These are phyloP conservation scores for Nicotiana tabacum DNA, from an alignment of 257 asterid genomes.

Conservation along the genomic window DNA sequence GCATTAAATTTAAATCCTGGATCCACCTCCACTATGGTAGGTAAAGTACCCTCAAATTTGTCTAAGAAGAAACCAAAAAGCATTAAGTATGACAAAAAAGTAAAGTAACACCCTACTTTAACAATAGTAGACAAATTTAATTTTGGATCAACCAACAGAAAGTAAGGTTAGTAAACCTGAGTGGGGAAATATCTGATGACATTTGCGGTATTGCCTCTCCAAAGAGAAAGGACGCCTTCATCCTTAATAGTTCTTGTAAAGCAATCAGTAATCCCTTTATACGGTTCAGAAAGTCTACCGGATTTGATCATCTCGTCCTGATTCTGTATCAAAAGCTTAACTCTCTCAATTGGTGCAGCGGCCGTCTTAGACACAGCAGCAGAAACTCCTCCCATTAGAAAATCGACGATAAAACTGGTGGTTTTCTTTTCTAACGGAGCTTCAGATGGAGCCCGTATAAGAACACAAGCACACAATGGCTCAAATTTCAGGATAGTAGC, in stretches of 20 bases:
- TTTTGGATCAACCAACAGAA: background rate
- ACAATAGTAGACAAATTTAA: background rate
- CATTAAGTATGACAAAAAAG: background rate
- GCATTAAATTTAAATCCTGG: too few species aligned
- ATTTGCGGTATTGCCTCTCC: slow-evolving; percentile 25
- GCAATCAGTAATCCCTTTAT: slow-evolving; percentile 25
- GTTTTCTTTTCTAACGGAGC: slow-evolving; percentile 12
- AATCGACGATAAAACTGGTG: slow-evolving; percentile 10
- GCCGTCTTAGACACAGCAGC: slow-evolving; percentile 17
- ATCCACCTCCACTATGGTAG: too few species aligned
- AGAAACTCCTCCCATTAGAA: slow-evolving; percentile 32
- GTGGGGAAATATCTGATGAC: slow-evolving; percentile 21
- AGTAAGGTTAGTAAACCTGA: slow-evolving; percentile 11
- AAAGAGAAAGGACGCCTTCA: slow-evolving; percentile 23
- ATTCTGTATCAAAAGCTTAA: slow-evolving; percentile 24
- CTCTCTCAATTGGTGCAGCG: slow-evolving; percentile 21
- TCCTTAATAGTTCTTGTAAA: slow-evolving; percentile 22
- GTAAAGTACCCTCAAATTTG: background rate
- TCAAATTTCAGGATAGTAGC: background rate
- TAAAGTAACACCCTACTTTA: background rate
- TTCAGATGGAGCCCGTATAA: slow-evolving; percentile 12
- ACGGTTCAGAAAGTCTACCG: slow-evolving; percentile 17
- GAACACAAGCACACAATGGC: background rate
- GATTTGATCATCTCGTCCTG: slow-evolving; percentile 28
- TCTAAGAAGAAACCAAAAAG: background rate